phyloP scores from a whole-genome alignment of 2,329 filamentous ascomycete genomes.

The Talaromyces sp. region DNA sequence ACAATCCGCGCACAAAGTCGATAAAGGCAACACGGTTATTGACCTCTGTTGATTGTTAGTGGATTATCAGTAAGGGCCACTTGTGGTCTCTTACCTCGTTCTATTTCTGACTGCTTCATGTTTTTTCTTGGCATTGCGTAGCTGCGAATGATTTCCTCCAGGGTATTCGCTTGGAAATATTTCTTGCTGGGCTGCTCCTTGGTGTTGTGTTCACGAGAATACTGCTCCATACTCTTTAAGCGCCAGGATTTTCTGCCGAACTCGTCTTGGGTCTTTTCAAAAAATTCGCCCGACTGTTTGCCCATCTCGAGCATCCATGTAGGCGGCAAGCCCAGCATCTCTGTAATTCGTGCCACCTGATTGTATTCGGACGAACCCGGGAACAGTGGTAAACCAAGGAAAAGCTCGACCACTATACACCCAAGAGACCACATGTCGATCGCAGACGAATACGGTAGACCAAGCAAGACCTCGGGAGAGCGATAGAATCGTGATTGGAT shows the following conservation, averaged over 20 bases:
- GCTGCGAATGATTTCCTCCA: slow-evolving; percentile 95
- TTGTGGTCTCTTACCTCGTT: slow-evolving; percentile 65
- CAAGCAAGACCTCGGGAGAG: slow-evolving; percentile 92
- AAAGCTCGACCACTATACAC: slow-evolving; percentile 96
- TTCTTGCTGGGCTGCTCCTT: slow-evolving; percentile 99
- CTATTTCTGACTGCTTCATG: slow-evolving; percentile 96
- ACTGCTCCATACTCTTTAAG: slow-evolving; percentile 96
- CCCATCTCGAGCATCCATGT: slow-evolving; percentile 99
- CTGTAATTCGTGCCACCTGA: slow-evolving; percentile 91
- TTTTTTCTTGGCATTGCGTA: slow-evolving; percentile 99
- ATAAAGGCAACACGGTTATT: slow-evolving; percentile 97
- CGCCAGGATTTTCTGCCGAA: slow-evolving; percentile 87
- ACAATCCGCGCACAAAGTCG: slow-evolving; percentile 87
- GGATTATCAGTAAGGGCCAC: slow-evolving; percentile 3
- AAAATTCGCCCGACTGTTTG: slow-evolving; percentile 96
- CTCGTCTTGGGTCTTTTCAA: slow-evolving; percentile 87
- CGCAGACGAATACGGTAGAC: slow-evolving; percentile 91
- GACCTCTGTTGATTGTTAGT: slow-evolving; percentile 64
- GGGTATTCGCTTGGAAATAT: slow-evolving; percentile 89
- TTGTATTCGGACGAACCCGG: slow-evolving; percentile 98
- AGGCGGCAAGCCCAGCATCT: slow-evolving; percentile 94
- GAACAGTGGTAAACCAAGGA: slow-evolving; percentile 88
- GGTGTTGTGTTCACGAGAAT: slow-evolving; percentile 87
- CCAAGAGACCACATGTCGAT: slow-evolving; percentile 99
- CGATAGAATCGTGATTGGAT: slow-evolving; percentile 98